Evolutionary conservation across 2,329 filamentous ascomycete genomes (phyloP).

Genomic region (Penicillium sp.): DNA sequence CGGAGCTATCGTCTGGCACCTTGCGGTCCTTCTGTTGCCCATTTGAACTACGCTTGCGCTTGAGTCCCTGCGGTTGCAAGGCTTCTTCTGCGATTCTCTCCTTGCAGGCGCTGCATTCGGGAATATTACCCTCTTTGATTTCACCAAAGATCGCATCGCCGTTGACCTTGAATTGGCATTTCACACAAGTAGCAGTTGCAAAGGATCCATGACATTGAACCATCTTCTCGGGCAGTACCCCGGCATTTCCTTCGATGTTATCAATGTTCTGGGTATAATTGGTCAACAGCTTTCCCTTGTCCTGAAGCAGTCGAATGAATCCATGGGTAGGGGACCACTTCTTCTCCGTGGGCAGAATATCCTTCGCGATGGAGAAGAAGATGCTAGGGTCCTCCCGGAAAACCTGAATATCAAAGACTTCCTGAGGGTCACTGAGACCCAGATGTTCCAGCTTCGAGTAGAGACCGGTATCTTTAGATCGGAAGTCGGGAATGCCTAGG

Average conservation of each 20-base stretch:
- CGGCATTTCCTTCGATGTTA: conserved; percentile 86
- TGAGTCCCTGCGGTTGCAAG: conserved; percentile 49
- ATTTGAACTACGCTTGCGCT: conserved; percentile 55
- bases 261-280: conserved; percentile 99
- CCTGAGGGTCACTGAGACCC: conserved; percentile 80
- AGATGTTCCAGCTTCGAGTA: conserved; percentile 82
- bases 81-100: conserved; percentile 49
- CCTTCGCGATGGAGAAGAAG: conserved; percentile 89
- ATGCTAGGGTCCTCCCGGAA: conserved; percentile 85
- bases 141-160: conserved; percentile 79
- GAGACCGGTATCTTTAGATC: conserved; percentile 87
- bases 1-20: conserved; percentile 54
- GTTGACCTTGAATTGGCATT: conserved; percentile 71
- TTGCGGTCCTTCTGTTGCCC: conserved; percentile 54
- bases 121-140: conserved; percentile 73
- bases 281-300: conserved; percentile 84
- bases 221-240: conserved; percentile 76
- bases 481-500: conserved; percentile 94
- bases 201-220: conserved; percentile 97
- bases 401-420: conserved; percentile 88
- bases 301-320: conserved; percentile 86
- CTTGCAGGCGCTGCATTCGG: conserved; percentile 73
- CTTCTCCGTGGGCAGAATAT: conserved; percentile 79
- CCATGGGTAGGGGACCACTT: conserved; percentile 89
- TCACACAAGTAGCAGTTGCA: conserved; percentile 84